These are phyloP conservation scores for Phaeoacremonium minimum DNA, from an alignment of 2,329 filamentous ascomycete genomes.

Conservation along the genomic window DNA sequence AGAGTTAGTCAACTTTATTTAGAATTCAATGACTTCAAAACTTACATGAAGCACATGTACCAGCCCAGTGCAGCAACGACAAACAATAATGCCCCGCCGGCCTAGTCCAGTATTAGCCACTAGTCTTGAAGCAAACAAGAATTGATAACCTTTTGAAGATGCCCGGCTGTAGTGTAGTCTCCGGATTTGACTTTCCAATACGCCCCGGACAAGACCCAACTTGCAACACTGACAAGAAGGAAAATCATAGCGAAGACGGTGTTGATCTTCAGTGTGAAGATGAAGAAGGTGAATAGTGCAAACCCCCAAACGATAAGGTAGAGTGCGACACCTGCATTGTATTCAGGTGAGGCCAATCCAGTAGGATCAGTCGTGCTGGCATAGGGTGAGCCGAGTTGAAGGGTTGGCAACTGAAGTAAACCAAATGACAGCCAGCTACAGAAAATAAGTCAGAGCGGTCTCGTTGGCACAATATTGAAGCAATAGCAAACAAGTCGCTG, in stretches of 20 bases:
- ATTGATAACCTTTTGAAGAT: constrained; percentile 37
- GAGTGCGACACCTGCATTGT: constrained; percentile 42
- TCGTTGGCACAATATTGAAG: too few relatives aligned
- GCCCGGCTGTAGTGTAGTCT: constrained; percentile 32
- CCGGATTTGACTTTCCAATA: constrained; percentile 43
- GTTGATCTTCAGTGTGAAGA: constrained; percentile 48
- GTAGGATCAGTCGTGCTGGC: constrained; percentile 35
- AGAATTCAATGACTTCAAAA: too few relatives aligned
- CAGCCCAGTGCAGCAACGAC: constrained; percentile 41
- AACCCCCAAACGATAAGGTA: constrained; percentile 50
- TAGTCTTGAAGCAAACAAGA: not conserved
- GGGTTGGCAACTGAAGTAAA: constrained; percentile 42
- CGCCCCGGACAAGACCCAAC: constrained; percentile 39
- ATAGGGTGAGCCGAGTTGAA: constrained; percentile 39
- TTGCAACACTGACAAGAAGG: constrained; percentile 35
- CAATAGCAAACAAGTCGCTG: too few relatives aligned
- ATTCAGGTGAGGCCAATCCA: constrained; percentile 34
- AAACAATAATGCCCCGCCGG: constrained; percentile 35
- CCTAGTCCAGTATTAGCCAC: constrained; percentile 12
- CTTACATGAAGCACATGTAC: constrained; percentile 50
- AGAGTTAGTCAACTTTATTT: too few relatives aligned
- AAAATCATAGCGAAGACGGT: constrained; percentile 45
- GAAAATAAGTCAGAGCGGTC: too few relatives aligned
- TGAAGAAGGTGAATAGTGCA: constrained; percentile 43
- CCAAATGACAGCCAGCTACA: constrained; percentile 50